These are phyloP conservation scores for Ustanciosporium gigantosporum DNA, from an alignment of 1,284 basidiomycete species.

Conservation along the genomic window DNA sequence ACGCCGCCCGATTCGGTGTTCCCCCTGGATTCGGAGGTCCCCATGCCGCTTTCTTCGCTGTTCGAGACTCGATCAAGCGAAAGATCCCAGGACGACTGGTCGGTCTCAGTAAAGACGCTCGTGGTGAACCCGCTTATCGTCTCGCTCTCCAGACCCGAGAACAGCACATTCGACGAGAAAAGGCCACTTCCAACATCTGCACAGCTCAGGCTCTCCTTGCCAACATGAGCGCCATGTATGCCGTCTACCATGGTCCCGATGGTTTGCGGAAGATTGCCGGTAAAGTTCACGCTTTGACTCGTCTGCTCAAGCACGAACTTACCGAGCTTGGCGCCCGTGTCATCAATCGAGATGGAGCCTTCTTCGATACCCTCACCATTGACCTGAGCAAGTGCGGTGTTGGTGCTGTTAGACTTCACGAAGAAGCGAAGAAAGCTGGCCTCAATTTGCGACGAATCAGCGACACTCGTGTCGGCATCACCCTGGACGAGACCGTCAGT, in stretches of 20 bases:
- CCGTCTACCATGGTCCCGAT: constrained; percentile 90
- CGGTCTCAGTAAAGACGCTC: constrained; percentile 81
- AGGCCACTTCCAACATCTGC: constrained; percentile 61
- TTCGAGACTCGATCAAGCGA: constrained; percentile 86
- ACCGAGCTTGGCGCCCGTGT: constrained; percentile 73
- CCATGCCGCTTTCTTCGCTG: constrained; percentile 89
- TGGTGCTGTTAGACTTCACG: constrained; percentile 72
- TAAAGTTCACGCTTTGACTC: constrained; percentile 87
- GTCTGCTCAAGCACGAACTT: constrained; percentile 74
- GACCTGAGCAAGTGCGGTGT: constrained; percentile 71
- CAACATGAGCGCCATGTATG: constrained; percentile 62
- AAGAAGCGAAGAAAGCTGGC: constrained; percentile 69
- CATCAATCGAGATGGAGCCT: constrained; percentile 66
- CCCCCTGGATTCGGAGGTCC: constrained; percentile 63
- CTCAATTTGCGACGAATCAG: constrained; percentile 87
- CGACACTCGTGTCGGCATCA: constrained; percentile 78
- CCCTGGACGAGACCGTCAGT: constrained; percentile 87
- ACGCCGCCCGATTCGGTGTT: constrained; percentile 86
- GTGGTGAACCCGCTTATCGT: constrained; percentile 85
- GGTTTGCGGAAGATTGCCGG: constrained; percentile 83
- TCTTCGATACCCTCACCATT: constrained; percentile 94
- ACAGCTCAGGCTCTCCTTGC: constrained; percentile 59
- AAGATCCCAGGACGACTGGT: constrained; percentile 96
- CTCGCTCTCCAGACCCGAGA: constrained; percentile 75
- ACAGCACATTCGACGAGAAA: constrained; percentile 61